These are phyloP conservation scores for Geotrichum europaeum DNA, from an alignment of 1,139 yeast species.

Conservation along the genomic window DNA sequence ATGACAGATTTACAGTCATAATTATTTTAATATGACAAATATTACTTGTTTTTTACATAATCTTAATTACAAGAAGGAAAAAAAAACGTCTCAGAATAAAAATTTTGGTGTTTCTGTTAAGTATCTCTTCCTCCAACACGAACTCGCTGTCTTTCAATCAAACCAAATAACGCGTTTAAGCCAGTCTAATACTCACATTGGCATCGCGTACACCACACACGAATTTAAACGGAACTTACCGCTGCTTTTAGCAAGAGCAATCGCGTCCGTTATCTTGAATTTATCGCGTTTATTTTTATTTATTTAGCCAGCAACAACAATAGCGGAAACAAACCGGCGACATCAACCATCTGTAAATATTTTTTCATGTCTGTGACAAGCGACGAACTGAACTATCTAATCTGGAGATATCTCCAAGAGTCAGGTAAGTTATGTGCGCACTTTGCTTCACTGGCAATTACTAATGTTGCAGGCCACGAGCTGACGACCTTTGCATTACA, in stretches of 20 bases:
- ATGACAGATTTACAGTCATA: too few relatives aligned
- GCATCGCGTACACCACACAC: neutral
- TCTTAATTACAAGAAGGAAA: neutral
- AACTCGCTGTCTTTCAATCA: neutral
- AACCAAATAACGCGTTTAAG: neutral
- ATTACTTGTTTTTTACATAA: neutral
- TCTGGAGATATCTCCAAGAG: conserved; percentile 92
- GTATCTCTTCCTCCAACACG: neutral
- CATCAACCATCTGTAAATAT: neutral
- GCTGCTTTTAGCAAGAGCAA: neutral
- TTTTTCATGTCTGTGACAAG: conserved; percentile 71
- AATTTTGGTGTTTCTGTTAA: neutral
- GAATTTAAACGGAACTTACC: neutral
- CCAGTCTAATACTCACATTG: neutral
- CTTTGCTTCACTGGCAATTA: neutral
- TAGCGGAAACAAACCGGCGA: neutral
- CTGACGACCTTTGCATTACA: conserved; percentile 77
- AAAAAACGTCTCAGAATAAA: neutral
- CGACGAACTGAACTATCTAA: conserved; percentile 78
- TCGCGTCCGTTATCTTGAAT: neutral
- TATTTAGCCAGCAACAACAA: neutral
- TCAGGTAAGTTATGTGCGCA: conserved; percentile 44
- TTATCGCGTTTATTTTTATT: neutral
- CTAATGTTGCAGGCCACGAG: conserved; percentile 41
- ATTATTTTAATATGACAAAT: neutral